Base-by-base conservation (phyloP, 352 stramenopile genomes). In the Globisporangium abappressorium region DNA sequence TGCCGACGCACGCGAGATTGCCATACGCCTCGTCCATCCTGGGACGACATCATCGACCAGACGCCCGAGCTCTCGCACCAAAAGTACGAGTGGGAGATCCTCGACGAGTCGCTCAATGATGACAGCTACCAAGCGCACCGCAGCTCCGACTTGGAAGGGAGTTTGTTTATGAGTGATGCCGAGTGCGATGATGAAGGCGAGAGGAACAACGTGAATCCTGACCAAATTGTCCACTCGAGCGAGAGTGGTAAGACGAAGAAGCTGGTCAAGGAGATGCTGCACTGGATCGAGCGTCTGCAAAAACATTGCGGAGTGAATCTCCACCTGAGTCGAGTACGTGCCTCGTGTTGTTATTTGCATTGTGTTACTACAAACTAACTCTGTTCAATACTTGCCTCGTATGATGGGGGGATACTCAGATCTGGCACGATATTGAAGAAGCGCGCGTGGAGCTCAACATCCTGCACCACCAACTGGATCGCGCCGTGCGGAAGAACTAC, bases 221-320 rank as follows among this genome's bases (percentile, higher is more conserved):
- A 70, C 22, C 38, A 41, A 3, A 12, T 8, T 3, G 24, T 36
- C 1, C 58, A 57, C 41, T 69, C 46, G n/a, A 28, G 46, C 0
- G 22, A 55, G 7, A 56, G 36, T 26, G 41, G 69, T 24, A 62
- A 67, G 20, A 90, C 81, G 0, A 80, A 85, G 38, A 68, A 70
- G 3, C 72, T 94, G 0, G 84, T 94, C 0, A 85, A 84, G 49
- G 85, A 92, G 62, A 87, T 94, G 70, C 30, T 91, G 11, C 79
- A 90, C 60, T 94, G 85, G 84, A 90, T 94, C 30, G 84, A 92
- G 54, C 82, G 82, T 1, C 77, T 94, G 6, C 85, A 94, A 47
- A 91, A 91, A 57, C 84, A 92, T 64, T 92, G 84, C 49, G 84
- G 82, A 14, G 84, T 92, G 1, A 94, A 90, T 64, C 70, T 94